Base-by-base conservation (phyloP, 1,284 basidiomycete genomes). In the Ceraceosorus guamensis region DNA sequence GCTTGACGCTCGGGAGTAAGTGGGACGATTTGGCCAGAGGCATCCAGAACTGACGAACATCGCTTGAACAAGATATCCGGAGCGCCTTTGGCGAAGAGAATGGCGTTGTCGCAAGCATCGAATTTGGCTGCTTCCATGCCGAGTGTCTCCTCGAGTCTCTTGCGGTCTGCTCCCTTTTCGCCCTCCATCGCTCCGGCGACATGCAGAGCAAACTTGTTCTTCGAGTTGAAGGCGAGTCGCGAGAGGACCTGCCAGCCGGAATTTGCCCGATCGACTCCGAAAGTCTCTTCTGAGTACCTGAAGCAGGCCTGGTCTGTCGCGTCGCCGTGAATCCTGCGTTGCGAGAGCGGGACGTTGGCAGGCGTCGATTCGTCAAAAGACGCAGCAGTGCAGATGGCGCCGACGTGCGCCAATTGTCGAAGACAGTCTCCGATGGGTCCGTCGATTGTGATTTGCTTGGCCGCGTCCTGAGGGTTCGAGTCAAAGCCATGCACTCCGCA, bases 131-230 rank as follows among this genome's bases (percentile, higher is more conserved):
- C 62, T 6, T 53, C 46, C 1, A 71, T 57, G 8, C 79, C 78
- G 32, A 81, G 56, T 41, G 52, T 65, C 34, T 54, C 48, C 37
- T 30, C 59, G 24, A 35, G 79, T 77, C 16, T 77, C 5, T 66
- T 46, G 30, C 75, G 68, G 59, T 79, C 80, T 52, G 83, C 78
- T 81, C 84, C 83, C 79, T 48, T 24, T 13, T 31, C n/a, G 18
- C 24, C 37, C 48, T 60, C 54, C 54, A 61, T 48, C 50, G 46
- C 56, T 57, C 53, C 57, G 6, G 70, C 35, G 16, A 77, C 67
- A 59, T 80, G 81, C 54, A 83, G 79, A 81, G 85, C 85, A 79
- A 82, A 85, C 71, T 85, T 86, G 68, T 84, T 84, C 71, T 81
- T 81, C 13, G 83, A 84, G 73, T 83, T 84, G 78, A 85, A 86